These are phyloP conservation scores for Amniculicola lignicola DNA, from an alignment of 495 filamentous ascomycete species.

Conservation along the genomic window DNA sequence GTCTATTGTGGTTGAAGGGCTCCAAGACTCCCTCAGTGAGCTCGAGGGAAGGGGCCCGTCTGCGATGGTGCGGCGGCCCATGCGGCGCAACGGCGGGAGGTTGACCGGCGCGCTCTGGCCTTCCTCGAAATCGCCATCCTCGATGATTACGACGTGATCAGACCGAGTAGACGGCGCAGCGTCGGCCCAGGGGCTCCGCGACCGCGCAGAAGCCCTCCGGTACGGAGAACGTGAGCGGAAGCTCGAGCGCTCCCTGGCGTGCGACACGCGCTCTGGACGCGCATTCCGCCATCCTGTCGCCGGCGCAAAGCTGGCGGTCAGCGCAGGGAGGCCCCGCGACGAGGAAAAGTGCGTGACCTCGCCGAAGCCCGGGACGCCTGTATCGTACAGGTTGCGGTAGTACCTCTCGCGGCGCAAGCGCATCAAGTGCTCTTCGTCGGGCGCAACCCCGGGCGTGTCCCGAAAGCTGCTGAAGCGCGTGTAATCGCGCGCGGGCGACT, in stretches of 20 bases:
- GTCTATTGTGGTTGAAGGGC: slow-evolving; percentile 49
- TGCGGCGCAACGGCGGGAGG: slow-evolving; percentile 36
- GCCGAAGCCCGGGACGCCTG: slow-evolving; percentile 1
- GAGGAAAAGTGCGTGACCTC: not conserved
- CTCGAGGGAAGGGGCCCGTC: slow-evolving; percentile 31
- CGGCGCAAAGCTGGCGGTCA: slow-evolving; percentile 34
- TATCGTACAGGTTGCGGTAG: not conserved
- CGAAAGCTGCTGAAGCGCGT: slow-evolving; percentile 5
- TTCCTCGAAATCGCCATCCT: slow-evolving; percentile 17
- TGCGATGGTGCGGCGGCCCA: slow-evolving; percentile 35
- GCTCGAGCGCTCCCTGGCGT: not conserved
- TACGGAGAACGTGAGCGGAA: slow-evolving; percentile 5
- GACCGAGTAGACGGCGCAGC: not conserved
- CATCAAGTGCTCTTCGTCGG: not conserved
- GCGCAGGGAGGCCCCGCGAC: slow-evolving; percentile 11
- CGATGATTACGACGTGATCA: not conserved
- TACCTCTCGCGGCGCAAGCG: slow-evolving; percentile 3
- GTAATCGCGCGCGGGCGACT: slow-evolving; percentile 41
- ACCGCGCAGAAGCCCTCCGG: not conserved
- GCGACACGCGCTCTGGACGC: not conserved
- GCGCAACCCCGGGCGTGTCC: not conserved
- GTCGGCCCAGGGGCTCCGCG: not conserved
- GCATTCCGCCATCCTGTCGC: slow-evolving; percentile 15
- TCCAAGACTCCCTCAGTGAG: slow-evolving; percentile 36
- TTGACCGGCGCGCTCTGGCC: slow-evolving; percentile 27